Percentiles rank a stretch among this genome's conserved stretches.
phyloP scores from a whole-genome alignment of 192 early-diverging fungal genomes.

The Dissophora ornata region DNA sequence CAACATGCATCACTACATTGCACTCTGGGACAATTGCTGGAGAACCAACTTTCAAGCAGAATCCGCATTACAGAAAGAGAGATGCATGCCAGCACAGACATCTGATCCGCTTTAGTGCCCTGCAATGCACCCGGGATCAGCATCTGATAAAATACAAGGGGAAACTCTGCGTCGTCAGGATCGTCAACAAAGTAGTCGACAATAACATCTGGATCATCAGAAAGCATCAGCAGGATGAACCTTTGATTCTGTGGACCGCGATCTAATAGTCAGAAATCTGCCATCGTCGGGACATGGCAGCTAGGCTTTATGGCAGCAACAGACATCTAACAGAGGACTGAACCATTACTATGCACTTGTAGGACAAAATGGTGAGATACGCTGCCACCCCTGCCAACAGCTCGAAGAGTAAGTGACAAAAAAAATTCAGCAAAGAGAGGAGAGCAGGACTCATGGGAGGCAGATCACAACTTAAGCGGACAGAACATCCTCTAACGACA shows the following conservation, averaged over 20 bases:
- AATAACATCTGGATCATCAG: not conserved
- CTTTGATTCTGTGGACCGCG: constrained; percentile 3
- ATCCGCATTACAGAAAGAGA: no score
- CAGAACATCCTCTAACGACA: not conserved
- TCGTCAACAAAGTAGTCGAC: no score
- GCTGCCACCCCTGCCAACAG: constrained; percentile 84
- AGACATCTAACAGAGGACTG: no score
- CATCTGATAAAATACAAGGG: constrained; percentile 7
- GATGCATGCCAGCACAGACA: constrained; percentile 32
- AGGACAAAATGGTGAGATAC: constrained; percentile 82
- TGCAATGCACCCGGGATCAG: no score
- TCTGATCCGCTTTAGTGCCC: constrained; percentile 10
- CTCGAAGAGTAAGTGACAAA: constrained; percentile 72
- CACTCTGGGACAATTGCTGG: no score
- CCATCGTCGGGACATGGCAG: no score
- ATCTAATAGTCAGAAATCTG: constrained; percentile 23
- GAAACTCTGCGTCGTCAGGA: constrained; percentile 34
- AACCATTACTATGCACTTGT: no score
- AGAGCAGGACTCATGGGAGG: not conserved
- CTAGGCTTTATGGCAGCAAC: no score
- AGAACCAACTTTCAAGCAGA: no score
- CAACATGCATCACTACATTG: no score
- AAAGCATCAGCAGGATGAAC: constrained; percentile 8
- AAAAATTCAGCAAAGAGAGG: not conserved
- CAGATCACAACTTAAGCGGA: no score